These are phyloP conservation scores for Urtica urens DNA, from an alignment of 306 rosid genomes.

Conservation along the genomic window DNA sequence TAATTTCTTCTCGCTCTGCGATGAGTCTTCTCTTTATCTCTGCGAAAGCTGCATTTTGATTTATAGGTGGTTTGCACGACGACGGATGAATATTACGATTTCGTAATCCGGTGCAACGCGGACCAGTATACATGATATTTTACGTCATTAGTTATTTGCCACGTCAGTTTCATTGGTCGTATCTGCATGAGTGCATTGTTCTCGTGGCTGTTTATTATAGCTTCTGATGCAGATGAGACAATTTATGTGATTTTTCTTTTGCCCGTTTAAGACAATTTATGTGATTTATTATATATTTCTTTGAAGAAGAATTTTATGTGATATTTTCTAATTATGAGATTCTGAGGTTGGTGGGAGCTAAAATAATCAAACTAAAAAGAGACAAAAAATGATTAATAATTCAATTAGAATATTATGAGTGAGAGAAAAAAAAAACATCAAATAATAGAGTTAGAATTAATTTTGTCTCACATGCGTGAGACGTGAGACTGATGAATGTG, in stretches of 20 bases:
- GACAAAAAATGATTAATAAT: neutral
- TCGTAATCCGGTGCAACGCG: neutral
- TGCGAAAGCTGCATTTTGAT: no score
- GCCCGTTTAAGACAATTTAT: no score
- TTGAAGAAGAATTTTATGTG: no score
- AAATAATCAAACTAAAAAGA: neutral
- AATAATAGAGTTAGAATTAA: neutral
- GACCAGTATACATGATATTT: neutral
- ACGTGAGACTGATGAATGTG: neutral
- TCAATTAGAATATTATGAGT: neutral
- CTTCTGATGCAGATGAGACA: no score
- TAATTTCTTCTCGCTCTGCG: neutral
- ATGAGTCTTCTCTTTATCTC: neutral
- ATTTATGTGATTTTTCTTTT: no score
- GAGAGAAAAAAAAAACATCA: no score
- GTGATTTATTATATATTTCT: no score
- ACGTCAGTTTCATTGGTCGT: no score
- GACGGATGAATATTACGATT: neutral
- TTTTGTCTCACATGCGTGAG: conserved; percentile 10
- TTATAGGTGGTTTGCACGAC: conserved; percentile 2
- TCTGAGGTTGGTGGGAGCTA: neutral
- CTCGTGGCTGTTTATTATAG: no score
- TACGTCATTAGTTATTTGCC: neutral
- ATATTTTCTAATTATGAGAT: neutral
- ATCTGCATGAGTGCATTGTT: no score